A percentile compares a stretch with the other conserved stretches of the same genome.
Evolutionary conservation across 2,329 filamentous ascomycete genomes (phyloP).

Genomic region (Aspergillus tubingensis): DNA sequence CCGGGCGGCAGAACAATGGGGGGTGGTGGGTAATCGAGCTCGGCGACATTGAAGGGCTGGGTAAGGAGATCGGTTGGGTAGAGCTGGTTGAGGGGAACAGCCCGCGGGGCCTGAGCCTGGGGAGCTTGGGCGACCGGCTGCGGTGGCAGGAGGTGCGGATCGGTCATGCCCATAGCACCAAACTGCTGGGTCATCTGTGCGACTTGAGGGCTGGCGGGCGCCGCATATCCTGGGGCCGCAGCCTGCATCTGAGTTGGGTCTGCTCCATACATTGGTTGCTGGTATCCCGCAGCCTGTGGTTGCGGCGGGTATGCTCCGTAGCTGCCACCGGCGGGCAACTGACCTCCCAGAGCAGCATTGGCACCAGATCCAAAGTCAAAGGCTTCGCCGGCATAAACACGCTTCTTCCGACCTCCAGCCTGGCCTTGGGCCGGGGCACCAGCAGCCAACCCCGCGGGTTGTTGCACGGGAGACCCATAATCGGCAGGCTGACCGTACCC

Average conservation of each 20-base stretch:
- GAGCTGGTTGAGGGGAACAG: conserved; percentile 73
- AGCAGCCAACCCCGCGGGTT: conserved; percentile 34
- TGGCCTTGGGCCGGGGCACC: conserved; percentile 35
- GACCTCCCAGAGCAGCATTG: conserved; percentile 65
- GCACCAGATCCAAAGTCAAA: conserved; percentile 89
- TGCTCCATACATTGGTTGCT: conserved; percentile 47
- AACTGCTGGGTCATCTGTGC: conserved; percentile 80
- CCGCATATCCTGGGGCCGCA: conserved; percentile 66
- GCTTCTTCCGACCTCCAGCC: conserved; percentile 68
- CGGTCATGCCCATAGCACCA: conserved; percentile 71
- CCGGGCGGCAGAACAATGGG: conserved; percentile 88
- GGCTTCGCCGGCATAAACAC: conserved; percentile 89
- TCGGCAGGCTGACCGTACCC: conserved; percentile 48
- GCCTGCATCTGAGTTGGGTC: conserved; percentile 56
- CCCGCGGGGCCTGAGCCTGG: conserved; percentile 53
- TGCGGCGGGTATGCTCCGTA: conserved; percentile 63
- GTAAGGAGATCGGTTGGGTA: conserved; percentile 89
- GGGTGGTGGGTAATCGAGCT: conserved; percentile 87
- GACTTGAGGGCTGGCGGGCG: conserved; percentile 58
- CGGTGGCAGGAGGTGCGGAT: conserved; percentile 54
- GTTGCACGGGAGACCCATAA: conserved; percentile 43
- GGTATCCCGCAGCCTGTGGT: conserved; percentile 50
- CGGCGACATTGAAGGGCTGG: conserved; percentile 90
- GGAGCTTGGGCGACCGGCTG: conserved; percentile 34
- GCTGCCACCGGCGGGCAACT: conserved; percentile 56